These are phyloP conservation scores for Blastobotrys attinorum DNA, from an alignment of 805 yeast species.

Conservation along the genomic window DNA sequence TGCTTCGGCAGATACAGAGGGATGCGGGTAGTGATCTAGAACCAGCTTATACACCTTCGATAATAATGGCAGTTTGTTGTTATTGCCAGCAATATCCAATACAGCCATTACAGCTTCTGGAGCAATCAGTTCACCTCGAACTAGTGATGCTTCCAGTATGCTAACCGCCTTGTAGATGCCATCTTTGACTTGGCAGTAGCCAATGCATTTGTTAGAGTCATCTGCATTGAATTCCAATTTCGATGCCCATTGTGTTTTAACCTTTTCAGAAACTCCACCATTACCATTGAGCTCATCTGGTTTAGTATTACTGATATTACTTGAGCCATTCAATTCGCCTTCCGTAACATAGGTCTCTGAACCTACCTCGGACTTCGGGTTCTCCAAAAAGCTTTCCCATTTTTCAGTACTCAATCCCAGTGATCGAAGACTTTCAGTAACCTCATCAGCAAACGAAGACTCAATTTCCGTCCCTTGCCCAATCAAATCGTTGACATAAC, in stretches of 20 bases:
- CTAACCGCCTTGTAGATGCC: slow-evolving; percentile 12
- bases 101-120: slow-evolving; percentile 17
- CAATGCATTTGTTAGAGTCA: slow-evolving; percentile 14
- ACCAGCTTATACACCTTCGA: slow-evolving; percentile 9
- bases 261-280: too few relatives aligned
- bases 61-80: slow-evolving; percentile 3
- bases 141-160: slow-evolving; percentile 12
- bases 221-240: slow-evolving; percentile 3
- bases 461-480: not conserved
- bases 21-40: slow-evolving; percentile 15
- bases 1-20: slow-evolving; percentile 12
- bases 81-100: slow-evolving; percentile 14
- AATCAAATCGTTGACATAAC: slow-evolving; percentile 13
- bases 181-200: slow-evolving; percentile 11
- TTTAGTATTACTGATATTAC: not conserved
- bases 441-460: slow-evolving; percentile 1
- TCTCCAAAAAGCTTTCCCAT: not conserved
- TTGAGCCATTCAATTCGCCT: slow-evolving; percentile 1
- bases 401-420: slow-evolving; percentile 3
- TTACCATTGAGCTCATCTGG: too few relatives aligned
- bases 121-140: slow-evolving; percentile 8
- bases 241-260: not conserved
- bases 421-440: slow-evolving; percentile 4
- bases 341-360: too few relatives aligned
- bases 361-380: too few relatives aligned